Evolutionary conservation across 352 stramenopile genomes (phyloP), one percentile per base, ranked within the genome.

Genomic region (Globisporangium recalcitrans): DNA sequence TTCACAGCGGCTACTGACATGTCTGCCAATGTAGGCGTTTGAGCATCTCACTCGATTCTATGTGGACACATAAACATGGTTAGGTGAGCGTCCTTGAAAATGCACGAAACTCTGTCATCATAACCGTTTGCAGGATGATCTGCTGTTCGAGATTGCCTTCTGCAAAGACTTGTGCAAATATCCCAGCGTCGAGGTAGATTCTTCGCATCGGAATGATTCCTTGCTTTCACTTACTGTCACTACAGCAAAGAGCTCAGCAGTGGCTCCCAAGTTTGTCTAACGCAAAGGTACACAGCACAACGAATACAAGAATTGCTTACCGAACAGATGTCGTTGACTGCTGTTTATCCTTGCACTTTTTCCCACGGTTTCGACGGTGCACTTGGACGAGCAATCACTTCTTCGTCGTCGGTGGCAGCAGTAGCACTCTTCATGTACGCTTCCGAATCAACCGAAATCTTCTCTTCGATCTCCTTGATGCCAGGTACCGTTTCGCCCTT

Each of bases 401-500:
- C 62, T 4, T 58, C 48, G 1, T 27, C 49, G 10, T 62, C 49
- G 1, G n/a, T 38, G 19, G 11, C 27, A 32, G 44, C 22, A 32
- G 14, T 8, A 27, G 38, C 27, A 10, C 32, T 48, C 10, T 64
- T 60, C n/a, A 69, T 14, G 32, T 53, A 67, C 40, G 29, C 32
- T 13, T 64, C 60, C 1, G 81, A 68, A 53, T 91, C 81, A n/a
- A 82, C 72, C 0, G 82, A 91, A 31, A 91, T 46, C 32, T 85
- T 86, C 52, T 91, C 79, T 31, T 91, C 79, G 31, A 91, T 89
- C 24, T 89, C 72, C 21, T 82, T 78, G 62, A 91, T 89, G 6
- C 80, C 82, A 4, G 82, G 80, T n/a, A 91, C 80, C 10, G 67
- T 72, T 56, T 90, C 82, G 13, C 80, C 80, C 63, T 87, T 87